These are phyloP conservation scores for maize (Zea mays) DNA, from an alignment of 176 grass and related monocot genomes.

Conservation along the genomic window Zm-B73-REFERENCE-NAM-5.0 NC_050097.1:31675001-31675500, in stretches of 20 bases:
- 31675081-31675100: not conserved
- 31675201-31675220: not conserved
- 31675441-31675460: constrained; percentile 48
- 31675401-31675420: constrained; percentile 48
- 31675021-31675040: too few species aligned
- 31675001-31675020: too few species aligned
- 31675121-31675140: not conserved
- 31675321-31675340: not conserved
- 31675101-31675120: not conserved
- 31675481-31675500: not conserved
- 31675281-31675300: too few species aligned
- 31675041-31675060: not conserved
- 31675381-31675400: too few species aligned
- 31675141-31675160: not conserved
- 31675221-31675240: constrained; percentile 58
- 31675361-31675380: too few species aligned
- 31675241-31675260: constrained; percentile 15
- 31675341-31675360: too few species aligned
- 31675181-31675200: constrained; percentile 7
- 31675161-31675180: not conserved
- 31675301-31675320: not conserved
- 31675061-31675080: not conserved
- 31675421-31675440: constrained; percentile 43
- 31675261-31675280: not conserved
- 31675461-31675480: constrained; percentile 9